A percentile compares a stretch with the other conserved stretches of the same genome.
Conservation (phyloP, 2,329 filamentous ascomycete species). For the Ophioceras dolichostomum region DNA sequence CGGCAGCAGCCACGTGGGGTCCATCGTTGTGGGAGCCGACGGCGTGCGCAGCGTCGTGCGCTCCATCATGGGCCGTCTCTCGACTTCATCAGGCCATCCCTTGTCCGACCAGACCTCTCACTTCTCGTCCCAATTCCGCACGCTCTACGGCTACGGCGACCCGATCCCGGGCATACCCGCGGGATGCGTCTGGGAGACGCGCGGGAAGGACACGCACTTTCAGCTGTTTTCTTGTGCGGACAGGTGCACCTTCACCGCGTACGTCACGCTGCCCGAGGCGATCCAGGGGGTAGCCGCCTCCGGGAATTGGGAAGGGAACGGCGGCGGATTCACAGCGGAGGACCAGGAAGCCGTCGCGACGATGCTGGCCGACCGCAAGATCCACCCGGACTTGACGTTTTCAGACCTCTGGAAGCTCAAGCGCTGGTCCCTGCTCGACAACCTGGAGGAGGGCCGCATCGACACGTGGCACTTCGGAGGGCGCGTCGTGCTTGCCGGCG, state of each 20-base stretch:
- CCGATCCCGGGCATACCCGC: background rate
- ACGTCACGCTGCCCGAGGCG: slow-evolving; percentile 1
- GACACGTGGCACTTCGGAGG: slow-evolving; percentile 88
- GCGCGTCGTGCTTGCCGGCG: slow-evolving; percentile 38
- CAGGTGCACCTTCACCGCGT: slow-evolving; percentile 2
- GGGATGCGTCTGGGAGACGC: background rate
- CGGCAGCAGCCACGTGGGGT: slow-evolving; percentile 9
- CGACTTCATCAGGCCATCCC: slow-evolving; percentile 4
- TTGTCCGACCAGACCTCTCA: background rate
- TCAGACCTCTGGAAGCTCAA: background rate
- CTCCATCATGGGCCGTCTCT: slow-evolving; percentile 7
- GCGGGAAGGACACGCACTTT: slow-evolving; percentile 1
- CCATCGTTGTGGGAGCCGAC: slow-evolving; percentile 13
- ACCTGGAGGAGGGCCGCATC: slow-evolving; percentile 52
- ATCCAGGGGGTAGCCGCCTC: background rate
- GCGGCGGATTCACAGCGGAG: background rate
- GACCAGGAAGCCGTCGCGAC: background rate
- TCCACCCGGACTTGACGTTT: background rate
- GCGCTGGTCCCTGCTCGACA: slow-evolving; percentile 1
- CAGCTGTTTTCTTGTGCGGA: slow-evolving; percentile 4
- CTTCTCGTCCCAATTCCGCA: background rate
- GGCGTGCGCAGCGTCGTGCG: slow-evolving; percentile 12
- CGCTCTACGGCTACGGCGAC: background rate
- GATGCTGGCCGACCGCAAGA: background rate
- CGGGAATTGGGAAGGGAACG: background rate